A percentile compares a stretch with the other conserved stretches of the same genome.
These are phyloP conservation scores for Leucogyrophana mollusca DNA, from an alignment of 768 basidiomycete species.

Conservation along the genomic window DNA sequence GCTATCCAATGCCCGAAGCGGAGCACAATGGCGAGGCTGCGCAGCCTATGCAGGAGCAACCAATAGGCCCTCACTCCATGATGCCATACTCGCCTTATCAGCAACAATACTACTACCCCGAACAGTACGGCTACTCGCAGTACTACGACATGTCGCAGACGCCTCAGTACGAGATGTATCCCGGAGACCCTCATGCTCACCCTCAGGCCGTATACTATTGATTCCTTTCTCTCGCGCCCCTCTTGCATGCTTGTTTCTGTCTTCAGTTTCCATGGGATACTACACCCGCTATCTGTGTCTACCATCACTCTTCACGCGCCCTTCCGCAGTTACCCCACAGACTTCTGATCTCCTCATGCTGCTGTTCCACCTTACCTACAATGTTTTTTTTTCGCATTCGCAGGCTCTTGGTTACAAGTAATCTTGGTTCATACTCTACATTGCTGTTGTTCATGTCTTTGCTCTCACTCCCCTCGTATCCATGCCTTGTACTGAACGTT, in stretches of 20 bases:
- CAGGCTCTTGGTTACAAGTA: neutral
- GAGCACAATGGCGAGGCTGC: constrained; percentile 14
- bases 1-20: constrained; percentile 13
- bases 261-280: constrained; percentile 17
- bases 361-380: constrained; percentile 11
- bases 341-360: constrained; percentile 24
- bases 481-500: neutral
- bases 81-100: constrained; percentile 57
- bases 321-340: constrained; percentile 7
- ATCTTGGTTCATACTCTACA: constrained; percentile 1
- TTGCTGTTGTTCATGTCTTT: neutral
- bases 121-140: constrained; percentile 62
- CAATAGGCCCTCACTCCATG: constrained; percentile 37
- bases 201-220: constrained; percentile 64
- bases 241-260: constrained; percentile 10
- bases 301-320: neutral
- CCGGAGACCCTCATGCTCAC: constrained; percentile 44
- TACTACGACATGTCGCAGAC: constrained; percentile 69
- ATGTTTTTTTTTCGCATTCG: constrained; percentile 11
- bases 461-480: neutral
- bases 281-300: constrained; percentile 17
- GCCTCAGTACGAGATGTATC: constrained; percentile 68
- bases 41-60: constrained; percentile 18
- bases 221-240: constrained; percentile 17
- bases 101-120: constrained; percentile 69